Evolutionary conservation across 148 eudicot genomes (phyloP).

Genomic region (Rhododendron williamsianum): DNA sequence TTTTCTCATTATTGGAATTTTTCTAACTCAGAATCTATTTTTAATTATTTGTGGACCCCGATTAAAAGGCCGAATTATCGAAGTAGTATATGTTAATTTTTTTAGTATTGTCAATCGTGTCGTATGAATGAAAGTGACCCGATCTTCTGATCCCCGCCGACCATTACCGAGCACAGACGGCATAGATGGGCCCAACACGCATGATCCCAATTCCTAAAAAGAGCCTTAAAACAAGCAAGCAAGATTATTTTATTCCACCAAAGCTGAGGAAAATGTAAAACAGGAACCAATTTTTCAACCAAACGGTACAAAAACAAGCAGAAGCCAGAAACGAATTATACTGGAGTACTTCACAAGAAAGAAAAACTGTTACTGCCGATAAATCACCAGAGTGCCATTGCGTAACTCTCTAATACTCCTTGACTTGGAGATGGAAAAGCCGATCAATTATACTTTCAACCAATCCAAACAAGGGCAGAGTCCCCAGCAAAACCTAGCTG

Average conservation of each 20-base stretch:
- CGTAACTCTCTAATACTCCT: background rate
- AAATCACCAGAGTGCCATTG: background rate
- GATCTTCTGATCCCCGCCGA: too few relatives aligned
- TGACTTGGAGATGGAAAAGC: background rate
- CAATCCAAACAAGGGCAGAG: constrained; percentile 93
- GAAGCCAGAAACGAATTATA: background rate
- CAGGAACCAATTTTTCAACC: background rate
- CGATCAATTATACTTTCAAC: constrained; percentile 47
- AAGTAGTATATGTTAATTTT: too few relatives aligned
- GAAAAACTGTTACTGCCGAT: background rate
- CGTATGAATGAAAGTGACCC: too few relatives aligned
- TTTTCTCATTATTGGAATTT: too few relatives aligned
- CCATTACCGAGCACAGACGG: too few relatives aligned
- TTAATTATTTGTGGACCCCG: too few relatives aligned
- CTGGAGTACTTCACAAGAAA: background rate
- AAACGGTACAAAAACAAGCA: background rate
- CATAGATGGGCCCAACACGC: too few relatives aligned
- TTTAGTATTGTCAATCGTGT: too few relatives aligned
- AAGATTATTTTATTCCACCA: background rate
- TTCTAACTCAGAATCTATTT: too few relatives aligned
- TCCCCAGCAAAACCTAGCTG: constrained; percentile 92
- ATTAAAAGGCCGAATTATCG: too few relatives aligned
- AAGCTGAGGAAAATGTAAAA: background rate
- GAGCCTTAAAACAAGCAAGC: background rate
- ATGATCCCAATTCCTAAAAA: too few relatives aligned